A percentile compares a stretch with the other conserved stretches of the same genome.
These are phyloP conservation scores for Fusarium sp. DNA, from an alignment of 2,329 filamentous ascomycete genomes.

Conservation along the genomic window DNA sequence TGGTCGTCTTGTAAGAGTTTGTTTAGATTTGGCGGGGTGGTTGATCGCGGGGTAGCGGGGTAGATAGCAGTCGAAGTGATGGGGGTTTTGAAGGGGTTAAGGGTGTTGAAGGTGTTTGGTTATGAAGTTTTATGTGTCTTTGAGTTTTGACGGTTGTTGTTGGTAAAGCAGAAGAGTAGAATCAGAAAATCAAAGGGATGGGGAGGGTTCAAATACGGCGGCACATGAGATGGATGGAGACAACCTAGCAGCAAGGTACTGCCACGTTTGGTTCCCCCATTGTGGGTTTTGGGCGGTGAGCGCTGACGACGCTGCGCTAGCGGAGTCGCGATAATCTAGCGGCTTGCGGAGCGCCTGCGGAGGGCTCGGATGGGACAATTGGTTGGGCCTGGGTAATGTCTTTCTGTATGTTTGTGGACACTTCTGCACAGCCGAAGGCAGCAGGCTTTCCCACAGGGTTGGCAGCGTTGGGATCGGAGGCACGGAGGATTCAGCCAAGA, in stretches of 20 bases:
- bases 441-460: slow-evolving; percentile 23
- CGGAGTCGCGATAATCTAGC: slow-evolving; percentile 41
- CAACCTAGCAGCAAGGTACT: slow-evolving; percentile 10
- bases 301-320: slow-evolving; percentile 36
- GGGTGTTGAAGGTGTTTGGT: slow-evolving; percentile 6
- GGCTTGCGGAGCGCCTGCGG: slow-evolving; percentile 22
- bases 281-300: slow-evolving; percentile 35
- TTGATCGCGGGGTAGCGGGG: slow-evolving; percentile 40
- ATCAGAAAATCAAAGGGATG: slow-evolving; percentile 14
- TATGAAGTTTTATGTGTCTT: slow-evolving; percentile 4
- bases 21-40: slow-evolving; percentile 35
- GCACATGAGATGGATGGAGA: background rate
- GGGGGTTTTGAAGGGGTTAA: slow-evolving; percentile 7
- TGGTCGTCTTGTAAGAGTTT: slow-evolving; percentile 55
- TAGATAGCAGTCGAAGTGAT: slow-evolving; percentile 27
- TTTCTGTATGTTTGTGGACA: slow-evolving; percentile 32
- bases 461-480: slow-evolving; percentile 2
- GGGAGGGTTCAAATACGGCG: slow-evolving; percentile 36
- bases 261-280: slow-evolving; percentile 10
- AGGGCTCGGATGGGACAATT: slow-evolving; percentile 23
- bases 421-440: slow-evolving; percentile 19
- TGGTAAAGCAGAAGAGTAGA: slow-evolving; percentile 25
- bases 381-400: slow-evolving; percentile 13
- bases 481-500: background rate
- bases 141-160: slow-evolving; percentile 19